Base-by-base conservation (phyloP, 2,329 filamentous ascomycete species). In the Lecanicillium sp. region DNA sequence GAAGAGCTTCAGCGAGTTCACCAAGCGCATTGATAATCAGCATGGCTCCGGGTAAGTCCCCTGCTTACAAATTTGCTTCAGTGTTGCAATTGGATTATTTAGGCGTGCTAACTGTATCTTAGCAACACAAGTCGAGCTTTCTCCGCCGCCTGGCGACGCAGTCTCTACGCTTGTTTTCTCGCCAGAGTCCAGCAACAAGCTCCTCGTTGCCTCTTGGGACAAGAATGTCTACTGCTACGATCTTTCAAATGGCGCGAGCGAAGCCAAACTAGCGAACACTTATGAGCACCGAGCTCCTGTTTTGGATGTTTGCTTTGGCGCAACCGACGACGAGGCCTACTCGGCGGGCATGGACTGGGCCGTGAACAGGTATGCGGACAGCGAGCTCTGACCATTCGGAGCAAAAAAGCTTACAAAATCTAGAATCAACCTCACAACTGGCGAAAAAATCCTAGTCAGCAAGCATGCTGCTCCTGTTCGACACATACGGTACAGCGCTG, bases 191-290 rank as follows among this genome's bases (percentile, higher is more conserved):
- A 73, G 81, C 3, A 78, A 72, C 38, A 83, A 80, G 50, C 73
- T 98, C 28, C 76, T 94, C n/a, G 89, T 90, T 51, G 83, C 89
- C 9, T 95, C 88, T 40, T 98, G 92, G 92, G 90, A 96, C 64
- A 86, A 81, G 62, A 78, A 86, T 58, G 78, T 94, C 40, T 94
- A 95, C 62, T 71, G 90, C 37, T 96, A 96, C 70, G 85, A 94
- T 55, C 74, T 83, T 43, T 65, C 68, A 14, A 70, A 73, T 46
- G 69, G 74, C 14, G 58, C 62, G 15, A 80, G 78, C 6, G 75
- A 73, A 39, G 48, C 54, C 17, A 56, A 51, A 31, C 69, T 94
- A 20, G 54, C 89, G 22, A 74, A 77, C 47, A 85, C 81, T 47
- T 87, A 83, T 53, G 81, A 88, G 58, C 83, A 92, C 59, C 77